These are phyloP conservation scores for Ophiostoma quercus DNA, from an alignment of 2,329 filamentous ascomycete species.

Conservation along the genomic window DNA sequence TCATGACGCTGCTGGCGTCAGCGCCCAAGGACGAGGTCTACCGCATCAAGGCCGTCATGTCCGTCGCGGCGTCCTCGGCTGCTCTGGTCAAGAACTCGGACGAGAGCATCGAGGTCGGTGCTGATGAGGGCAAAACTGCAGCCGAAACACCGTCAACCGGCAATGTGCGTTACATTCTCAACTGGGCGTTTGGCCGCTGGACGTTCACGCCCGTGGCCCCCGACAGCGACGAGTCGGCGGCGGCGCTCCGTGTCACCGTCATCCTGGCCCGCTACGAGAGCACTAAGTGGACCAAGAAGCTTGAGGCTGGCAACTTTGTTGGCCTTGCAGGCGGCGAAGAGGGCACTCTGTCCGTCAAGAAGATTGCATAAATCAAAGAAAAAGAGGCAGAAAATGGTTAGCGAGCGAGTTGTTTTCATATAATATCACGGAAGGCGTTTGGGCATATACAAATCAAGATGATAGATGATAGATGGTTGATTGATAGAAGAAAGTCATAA, in stretches of 20 bases:
- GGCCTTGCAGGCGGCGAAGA: constrained; percentile 44
- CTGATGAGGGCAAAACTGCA: constrained; percentile 14
- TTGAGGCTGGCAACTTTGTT: constrained; percentile 54
- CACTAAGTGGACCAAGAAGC: constrained; percentile 69
- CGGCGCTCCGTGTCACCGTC: constrained; percentile 63
- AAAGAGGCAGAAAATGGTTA: neutral
- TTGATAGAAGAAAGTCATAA: neutral
- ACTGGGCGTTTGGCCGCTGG: constrained; percentile 98
- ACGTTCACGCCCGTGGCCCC: constrained; percentile 63
- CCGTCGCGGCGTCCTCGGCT: constrained; percentile 37
- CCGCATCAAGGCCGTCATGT: constrained; percentile 73
- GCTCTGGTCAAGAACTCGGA: constrained; percentile 49
- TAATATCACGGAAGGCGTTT: neutral
- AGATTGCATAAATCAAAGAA: constrained; percentile 37
- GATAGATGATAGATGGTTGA: neutral
- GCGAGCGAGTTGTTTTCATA: neutral
- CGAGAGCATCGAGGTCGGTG: constrained; percentile 31
- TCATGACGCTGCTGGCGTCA: constrained; percentile 61
- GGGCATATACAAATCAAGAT: neutral
- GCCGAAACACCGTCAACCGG: constrained; percentile 3
- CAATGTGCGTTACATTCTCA: constrained; percentile 72
- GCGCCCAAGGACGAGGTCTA: constrained; percentile 93
- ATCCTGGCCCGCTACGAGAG: constrained; percentile 69
- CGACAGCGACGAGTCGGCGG: constrained; percentile 48
- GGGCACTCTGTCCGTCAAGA: constrained; percentile 49